Conservation (phyloP, 352 stramenopile species). For the Phytophthora sp. region DNA sequence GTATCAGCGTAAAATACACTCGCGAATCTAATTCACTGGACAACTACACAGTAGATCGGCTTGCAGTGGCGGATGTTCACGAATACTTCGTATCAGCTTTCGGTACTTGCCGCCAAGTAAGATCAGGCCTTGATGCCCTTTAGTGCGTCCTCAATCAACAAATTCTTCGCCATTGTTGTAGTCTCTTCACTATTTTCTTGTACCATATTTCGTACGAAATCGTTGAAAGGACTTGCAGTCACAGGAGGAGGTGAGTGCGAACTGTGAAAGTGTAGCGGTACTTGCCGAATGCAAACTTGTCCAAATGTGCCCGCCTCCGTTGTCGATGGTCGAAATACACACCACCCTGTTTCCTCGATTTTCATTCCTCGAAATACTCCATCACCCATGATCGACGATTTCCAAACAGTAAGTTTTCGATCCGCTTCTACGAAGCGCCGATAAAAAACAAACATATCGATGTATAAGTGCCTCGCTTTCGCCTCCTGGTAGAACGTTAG, state of each 20-base stretch:
- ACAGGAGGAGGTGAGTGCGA: background rate
- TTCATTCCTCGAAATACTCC: constrained; percentile 3
- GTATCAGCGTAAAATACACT: no score
- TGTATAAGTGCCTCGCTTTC: background rate
- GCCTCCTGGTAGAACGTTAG: background rate
- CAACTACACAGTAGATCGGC: no score
- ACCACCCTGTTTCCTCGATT: constrained; percentile 8
- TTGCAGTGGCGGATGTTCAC: no score
- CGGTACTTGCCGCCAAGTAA: no score
- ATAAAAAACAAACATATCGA: background rate
- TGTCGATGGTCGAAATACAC: background rate
- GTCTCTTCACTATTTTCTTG: constrained; percentile 3
- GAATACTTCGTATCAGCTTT: no score
- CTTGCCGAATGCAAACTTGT: constrained; percentile 1
- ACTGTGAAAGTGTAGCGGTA: background rate
- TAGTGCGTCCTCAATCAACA: background rate
- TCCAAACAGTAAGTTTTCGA: background rate
- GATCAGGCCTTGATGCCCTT: background rate
- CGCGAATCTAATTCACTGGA: no score
- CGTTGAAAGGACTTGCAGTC: background rate
- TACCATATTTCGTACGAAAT: constrained; percentile 2
- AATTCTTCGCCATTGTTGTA: background rate
- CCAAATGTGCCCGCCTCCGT: background rate
- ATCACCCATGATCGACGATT: background rate
- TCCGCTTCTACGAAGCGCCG: background rate